phyloP scores from a whole-genome alignment of 2,329 filamentous ascomycete genomes.

The Ceratocystis cacaofunesta region DNA sequence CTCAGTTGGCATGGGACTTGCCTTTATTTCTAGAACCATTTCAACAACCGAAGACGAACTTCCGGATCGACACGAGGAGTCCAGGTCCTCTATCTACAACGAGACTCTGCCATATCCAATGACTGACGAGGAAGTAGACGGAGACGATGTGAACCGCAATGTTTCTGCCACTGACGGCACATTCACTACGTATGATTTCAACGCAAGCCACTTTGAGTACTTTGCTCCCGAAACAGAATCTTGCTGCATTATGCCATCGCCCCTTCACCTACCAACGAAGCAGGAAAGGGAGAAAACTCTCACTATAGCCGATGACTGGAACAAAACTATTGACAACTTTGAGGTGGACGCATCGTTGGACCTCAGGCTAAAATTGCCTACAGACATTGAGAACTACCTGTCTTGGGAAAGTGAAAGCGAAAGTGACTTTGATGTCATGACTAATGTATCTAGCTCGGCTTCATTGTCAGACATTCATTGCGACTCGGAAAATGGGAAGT shows the following conservation, averaged over 20 bases:
- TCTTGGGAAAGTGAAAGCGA: neutral
- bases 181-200: neutral
- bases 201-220: neutral
- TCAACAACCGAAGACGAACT: neutral
- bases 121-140: neutral
- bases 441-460: neutral
- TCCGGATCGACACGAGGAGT: neutral
- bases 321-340: neutral
- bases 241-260: neutral
- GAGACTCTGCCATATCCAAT: neutral
- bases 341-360: neutral
- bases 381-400: neutral
- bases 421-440: neutral
- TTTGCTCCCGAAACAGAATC: neutral
- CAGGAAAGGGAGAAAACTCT: neutral
- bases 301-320: neutral
- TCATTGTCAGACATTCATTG: neutral
- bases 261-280: neutral
- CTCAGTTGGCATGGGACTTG: neutral
- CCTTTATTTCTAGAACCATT: neutral
- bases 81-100: neutral
- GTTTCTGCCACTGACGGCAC: slow-evolving; percentile 1
- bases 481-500: neutral
- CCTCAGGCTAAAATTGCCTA: neutral
- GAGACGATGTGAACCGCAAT: neutral